A percentile compares a stretch with the other conserved stretches of the same genome.
Evolutionary conservation across 2,329 filamentous ascomycete species (phyloP).

Genomic region (Neonectria neomacrospora): DNA sequence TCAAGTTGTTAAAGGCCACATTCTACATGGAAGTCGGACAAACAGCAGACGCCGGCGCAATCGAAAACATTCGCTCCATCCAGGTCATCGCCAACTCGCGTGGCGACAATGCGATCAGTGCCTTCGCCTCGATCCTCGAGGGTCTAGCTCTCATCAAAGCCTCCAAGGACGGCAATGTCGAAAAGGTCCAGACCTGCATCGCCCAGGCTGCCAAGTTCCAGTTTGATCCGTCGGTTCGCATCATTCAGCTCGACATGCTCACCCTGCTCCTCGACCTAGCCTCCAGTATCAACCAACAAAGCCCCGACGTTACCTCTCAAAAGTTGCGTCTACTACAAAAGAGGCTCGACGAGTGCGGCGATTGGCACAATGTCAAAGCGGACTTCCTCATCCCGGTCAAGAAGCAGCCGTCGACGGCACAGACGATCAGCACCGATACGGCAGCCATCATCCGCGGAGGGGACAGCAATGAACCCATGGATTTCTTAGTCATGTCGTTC

Average conservation of each 20-base stretch:
- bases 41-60: constrained; percentile 69
- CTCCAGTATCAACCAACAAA: constrained; percentile 73
- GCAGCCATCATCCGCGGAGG: constrained; percentile 63
- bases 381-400: constrained; percentile 67
- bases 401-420: constrained; percentile 58
- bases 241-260: constrained; percentile 74
- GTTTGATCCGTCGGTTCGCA: constrained; percentile 67
- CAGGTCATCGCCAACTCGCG: constrained; percentile 67
- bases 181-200: constrained; percentile 77
- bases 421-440: constrained; percentile 68
- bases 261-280: constrained; percentile 76
- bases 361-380: constrained; percentile 59
- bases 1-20: constrained; percentile 77
- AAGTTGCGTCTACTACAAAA: constrained; percentile 73
- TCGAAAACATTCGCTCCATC: constrained; percentile 77
- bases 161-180: constrained; percentile 72
- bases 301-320: constrained; percentile 63
- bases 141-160: constrained; percentile 75
- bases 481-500: constrained; percentile 69
- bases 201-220: constrained; percentile 80
- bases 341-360: constrained; percentile 67
- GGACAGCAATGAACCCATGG: constrained; percentile 55
- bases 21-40: constrained; percentile 72
- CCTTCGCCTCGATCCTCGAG: constrained; percentile 74
- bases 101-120: constrained; percentile 71